Evolutionary conservation across 495 filamentous ascomycete genomes (phyloP), one percentile per base, ranked within the genome.

Genomic region (Immersiella caudata): DNA sequence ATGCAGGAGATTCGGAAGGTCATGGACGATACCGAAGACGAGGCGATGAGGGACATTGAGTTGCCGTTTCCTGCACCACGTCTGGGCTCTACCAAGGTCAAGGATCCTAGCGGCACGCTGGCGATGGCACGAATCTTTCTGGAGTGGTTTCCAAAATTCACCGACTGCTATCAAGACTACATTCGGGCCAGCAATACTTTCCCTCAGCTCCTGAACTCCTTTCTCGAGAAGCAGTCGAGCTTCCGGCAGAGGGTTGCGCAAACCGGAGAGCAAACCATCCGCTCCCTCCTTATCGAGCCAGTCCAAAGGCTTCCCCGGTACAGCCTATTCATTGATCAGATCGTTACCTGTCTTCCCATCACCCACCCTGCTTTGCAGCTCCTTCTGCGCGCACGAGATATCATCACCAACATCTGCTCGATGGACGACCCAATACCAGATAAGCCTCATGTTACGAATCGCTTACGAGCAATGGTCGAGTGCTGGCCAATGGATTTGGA

Each of bases 221-320:
- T 93, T 73, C 82, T 91, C 70, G 89, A 87, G 70, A 88, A 91
- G 68, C 87, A 89, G 54, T 93, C 94, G 2, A 93, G 89, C 70
- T 93, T 96, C 72, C 90, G 90, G 0, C 87, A 88, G 73, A 79
- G 89, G 64, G 84, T 97, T 0, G 88, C 92, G 50, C 88, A 94
- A 63, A 91, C 89, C 11, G 96, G 95, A 49, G 95, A 99, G 74
- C 96, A 99, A 72, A 84, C 87, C 64, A 82, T 99, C 33, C 92
- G 93, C 49, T 97, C 94, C n/a, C 83, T 94, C 60, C 83, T 98
- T 52, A 98, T 98, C 78, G 95, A 99, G 78, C 95, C 95, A 0
- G 93, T 99, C 9, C 95, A 99, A 76, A 85, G 95, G 25, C 84
- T 99, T 60, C 95, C 95, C 49, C 91, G 95, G 6, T 99, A 99